Evolutionary conservation across 768 basidiomycete species (phyloP).

Genomic region (Hebeloma cylindrosporum): DNA sequence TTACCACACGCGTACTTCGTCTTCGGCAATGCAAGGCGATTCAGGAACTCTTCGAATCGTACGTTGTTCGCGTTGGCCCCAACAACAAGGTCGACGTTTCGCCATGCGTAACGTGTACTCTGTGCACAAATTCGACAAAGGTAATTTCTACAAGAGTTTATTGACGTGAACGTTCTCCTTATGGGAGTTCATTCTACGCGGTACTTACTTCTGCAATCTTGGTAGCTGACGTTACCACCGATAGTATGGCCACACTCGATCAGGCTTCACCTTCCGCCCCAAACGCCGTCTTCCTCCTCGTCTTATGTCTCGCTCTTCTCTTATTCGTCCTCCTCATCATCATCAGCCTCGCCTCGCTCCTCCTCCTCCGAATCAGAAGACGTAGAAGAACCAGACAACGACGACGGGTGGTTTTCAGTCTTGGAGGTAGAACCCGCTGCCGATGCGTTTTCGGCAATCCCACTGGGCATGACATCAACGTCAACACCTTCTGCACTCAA

Average conservation of each 20-base stretch:
- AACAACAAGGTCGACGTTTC: conserved; percentile 82
- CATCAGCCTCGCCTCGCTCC: conserved; percentile 12
- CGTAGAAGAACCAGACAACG: conserved; percentile 9
- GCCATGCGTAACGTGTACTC: conserved; percentile 72
- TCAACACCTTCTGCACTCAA: too few species aligned
- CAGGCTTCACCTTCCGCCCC: conserved; percentile 59
- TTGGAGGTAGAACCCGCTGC: background rate
- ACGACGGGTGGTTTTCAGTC: conserved; percentile 1
- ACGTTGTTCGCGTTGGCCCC: conserved; percentile 77
- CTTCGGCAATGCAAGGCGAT: conserved; percentile 72
- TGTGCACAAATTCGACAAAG: conserved; percentile 81
- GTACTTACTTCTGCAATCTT: conserved; percentile 19
- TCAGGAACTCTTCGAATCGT: conserved; percentile 65
- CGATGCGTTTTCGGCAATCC: too few species aligned
- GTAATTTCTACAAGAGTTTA: conserved; percentile 76
- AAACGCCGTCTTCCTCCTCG: conserved; percentile 32
- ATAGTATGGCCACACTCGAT: conserved; percentile 80
- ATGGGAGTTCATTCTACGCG: too few species aligned
- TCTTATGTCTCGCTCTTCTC: conserved; percentile 23
- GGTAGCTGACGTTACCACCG: conserved; percentile 27
- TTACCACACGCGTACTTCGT: conserved; percentile 67
- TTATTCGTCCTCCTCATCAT: conserved; percentile 14
- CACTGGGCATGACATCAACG: background rate
- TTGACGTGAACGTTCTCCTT: conserved; percentile 60
- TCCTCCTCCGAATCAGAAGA: conserved; percentile 16